Base-by-base conservation (phyloP, 305 asterid genomes). In the Vinca major region DNA sequence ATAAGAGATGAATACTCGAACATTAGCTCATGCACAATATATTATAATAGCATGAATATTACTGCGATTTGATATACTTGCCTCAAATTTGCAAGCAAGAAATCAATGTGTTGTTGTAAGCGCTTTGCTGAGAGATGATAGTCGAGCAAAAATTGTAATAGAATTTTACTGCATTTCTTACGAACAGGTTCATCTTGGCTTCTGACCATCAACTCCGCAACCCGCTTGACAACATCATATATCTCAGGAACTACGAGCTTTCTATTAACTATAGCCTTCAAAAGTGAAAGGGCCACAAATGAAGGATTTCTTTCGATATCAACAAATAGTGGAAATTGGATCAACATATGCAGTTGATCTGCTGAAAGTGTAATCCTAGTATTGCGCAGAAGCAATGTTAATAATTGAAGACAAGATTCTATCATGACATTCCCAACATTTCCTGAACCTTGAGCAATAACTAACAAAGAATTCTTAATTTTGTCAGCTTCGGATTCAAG, bases 231-330 rank as follows among this genome's bases (percentile, higher is more conserved):
- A 60, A 89, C 65, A 73, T 89, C 95, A 81, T 87, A 91, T 68
- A 94, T 86, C 82, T 91, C 96, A 14, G 95, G 85, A 81, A 80
- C 96, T 65, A 89, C 89, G 74, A 94, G 80, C 71, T 89, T 94
- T 54, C 90, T 84, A 44, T 84, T 81, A 37, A 94, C 80, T 72
- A 94, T 83, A 55, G 97, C 96, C 78, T 91, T 94, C 79, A 94
- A 66, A 71, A 94, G 86, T 56, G 96, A 86, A 75, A 94, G 97
- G 33, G 95, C 97, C 60, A 83, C 75, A 72, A 78, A 78, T 13
- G 99, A 78, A n/a, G 99, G 95, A 77, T 80, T 91, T 66, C 82
- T 89, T 48, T 90, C 92, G 64, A 94, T 84, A 77, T 91, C 99
- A 76, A 91, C 86, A 78, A 94, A 91, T 71, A 94, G 65, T 0